Base-by-base conservation (phyloP, 352 stramenopile species). In the Aphanomyces euteiches region DNA sequence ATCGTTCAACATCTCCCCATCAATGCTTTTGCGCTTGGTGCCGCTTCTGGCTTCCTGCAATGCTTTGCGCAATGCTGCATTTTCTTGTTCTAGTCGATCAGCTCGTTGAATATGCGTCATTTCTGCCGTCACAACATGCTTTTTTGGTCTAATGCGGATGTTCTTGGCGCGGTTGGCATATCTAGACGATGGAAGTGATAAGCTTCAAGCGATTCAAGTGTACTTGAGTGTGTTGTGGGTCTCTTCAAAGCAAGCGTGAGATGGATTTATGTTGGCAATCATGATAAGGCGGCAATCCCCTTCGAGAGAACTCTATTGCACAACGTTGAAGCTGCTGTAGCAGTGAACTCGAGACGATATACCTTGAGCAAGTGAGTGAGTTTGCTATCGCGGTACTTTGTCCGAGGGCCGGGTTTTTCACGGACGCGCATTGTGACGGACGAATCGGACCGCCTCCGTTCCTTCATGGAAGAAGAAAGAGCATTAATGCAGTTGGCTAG, bases 401-500 rank as follows among this genome's bases (percentile, higher is more conserved):
- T 50, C 7, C 64, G 64, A 19, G 45, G 38, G 43, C 36, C 36
- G 81, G 83, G 37, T 72, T 72, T 12, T 66, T 58, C 64, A 84
- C 59, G 74, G 63, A 48, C 69, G 65, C 63, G 72, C 87, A 72
- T 73, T 76, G 41, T 59, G 73, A 73, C 47, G n/a, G 72, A 12
- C 58, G 72, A 47, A 28, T 70, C 64, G 38, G 64, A 70, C 54
- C 64, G 50, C 41, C 64, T 47, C 38, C 64, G 64, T 60, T 69
- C 37, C 36, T 58, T 69, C 39, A 56, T 7, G 4, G 58, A 38
- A 3, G 78, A 61, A 12, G 77, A 83, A 0, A 97, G 72, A 15
- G 86, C 90, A 71, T 97, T 97, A 77, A 97, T 97, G 59, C 82
- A 92, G 64, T 96, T 95, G n/a, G 84, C 89, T 2, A 96, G 72